Conservation (phyloP, 768 basidiomycete genomes). For the Suillus hirtellus region DNA sequence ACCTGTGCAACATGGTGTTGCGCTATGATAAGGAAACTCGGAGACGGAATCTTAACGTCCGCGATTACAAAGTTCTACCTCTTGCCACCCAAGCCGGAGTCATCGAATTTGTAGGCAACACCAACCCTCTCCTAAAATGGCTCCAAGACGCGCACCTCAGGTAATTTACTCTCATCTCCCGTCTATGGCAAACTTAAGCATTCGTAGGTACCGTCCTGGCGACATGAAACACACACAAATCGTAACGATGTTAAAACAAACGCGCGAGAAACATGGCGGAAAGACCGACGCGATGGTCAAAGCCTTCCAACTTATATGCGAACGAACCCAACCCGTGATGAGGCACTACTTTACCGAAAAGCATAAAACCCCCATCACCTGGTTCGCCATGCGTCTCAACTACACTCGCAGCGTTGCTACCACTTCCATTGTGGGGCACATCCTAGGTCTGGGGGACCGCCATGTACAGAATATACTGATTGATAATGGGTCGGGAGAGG, state of each 20-base stretch:
- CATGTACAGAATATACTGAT: conserved; percentile 92
- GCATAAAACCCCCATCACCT: conserved; percentile 84
- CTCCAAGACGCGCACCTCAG: conserved; percentile 58
- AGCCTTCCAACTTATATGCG: conserved; percentile 39
- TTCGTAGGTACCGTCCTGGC: conserved; percentile 61
- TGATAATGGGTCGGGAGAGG: conserved; percentile 78
- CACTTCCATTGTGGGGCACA: conserved; percentile 90
- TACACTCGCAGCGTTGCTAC: conserved; percentile 94
- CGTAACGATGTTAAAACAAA: conserved; percentile 27
- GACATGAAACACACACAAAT: conserved; percentile 47
- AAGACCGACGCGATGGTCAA: conserved; percentile 32
- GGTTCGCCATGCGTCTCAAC: conserved; percentile 89
- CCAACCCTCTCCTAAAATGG: conserved; percentile 63
- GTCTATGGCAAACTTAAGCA: not conserved
- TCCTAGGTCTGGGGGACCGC: conserved; percentile 90
- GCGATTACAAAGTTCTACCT: conserved; percentile 89
- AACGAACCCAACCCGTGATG: conserved; percentile 79
- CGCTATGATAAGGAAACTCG: conserved; percentile 72
- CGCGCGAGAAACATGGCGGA: conserved; percentile 34
- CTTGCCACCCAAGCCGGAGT: conserved; percentile 79
- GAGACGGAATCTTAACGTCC: conserved; percentile 68
- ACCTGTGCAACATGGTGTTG: conserved; percentile 81
- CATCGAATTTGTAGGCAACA: conserved; percentile 88
- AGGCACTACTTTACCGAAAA: conserved; percentile 92
- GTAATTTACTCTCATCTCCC: conserved; percentile 38